phyloP scores from a whole-genome alignment of 257 asterid genomes.

The Solanum bulbocastanum region DNA sequence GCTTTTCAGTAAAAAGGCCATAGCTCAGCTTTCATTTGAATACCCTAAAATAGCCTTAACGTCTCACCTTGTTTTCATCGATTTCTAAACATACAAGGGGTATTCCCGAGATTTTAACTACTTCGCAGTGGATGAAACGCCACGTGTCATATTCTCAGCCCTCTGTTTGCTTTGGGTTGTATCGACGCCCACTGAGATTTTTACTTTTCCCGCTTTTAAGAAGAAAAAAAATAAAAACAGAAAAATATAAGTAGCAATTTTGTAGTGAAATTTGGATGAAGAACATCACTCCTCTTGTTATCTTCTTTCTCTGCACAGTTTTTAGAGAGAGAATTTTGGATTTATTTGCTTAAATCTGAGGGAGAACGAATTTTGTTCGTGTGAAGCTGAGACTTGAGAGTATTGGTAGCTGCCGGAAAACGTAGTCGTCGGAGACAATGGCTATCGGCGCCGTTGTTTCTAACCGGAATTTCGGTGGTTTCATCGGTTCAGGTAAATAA shows the following conservation, averaged over 20 bases:
- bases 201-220: slow-evolving; percentile 28
- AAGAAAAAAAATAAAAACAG: neutral
- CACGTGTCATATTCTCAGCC: slow-evolving; percentile 36
- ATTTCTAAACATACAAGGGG: neutral
- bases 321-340: slow-evolving; percentile 14
- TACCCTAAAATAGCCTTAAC: neutral
- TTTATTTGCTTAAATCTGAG: neutral
- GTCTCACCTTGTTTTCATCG: neutral
- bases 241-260: neutral
- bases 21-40: neutral
- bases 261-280: neutral
- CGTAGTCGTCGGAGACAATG: slow-evolving; percentile 38
- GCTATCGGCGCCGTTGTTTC: slow-evolving; percentile 70
- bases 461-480: slow-evolving; percentile 60
- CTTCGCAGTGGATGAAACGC: neutral
- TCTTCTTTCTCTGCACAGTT: slow-evolving; percentile 17
- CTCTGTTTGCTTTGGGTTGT: slow-evolving; percentile 1
- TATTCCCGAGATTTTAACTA: neutral
- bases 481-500: slow-evolving; percentile 50
- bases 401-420: neutral
- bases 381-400: neutral
- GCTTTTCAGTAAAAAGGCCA: neutral
- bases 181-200: neutral
- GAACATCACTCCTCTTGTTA: slow-evolving; percentile 5
- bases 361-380: neutral